Evolutionary conservation across 1,284 basidiomycete species (phyloP).

Genomic region (Boletus smithii): DNA sequence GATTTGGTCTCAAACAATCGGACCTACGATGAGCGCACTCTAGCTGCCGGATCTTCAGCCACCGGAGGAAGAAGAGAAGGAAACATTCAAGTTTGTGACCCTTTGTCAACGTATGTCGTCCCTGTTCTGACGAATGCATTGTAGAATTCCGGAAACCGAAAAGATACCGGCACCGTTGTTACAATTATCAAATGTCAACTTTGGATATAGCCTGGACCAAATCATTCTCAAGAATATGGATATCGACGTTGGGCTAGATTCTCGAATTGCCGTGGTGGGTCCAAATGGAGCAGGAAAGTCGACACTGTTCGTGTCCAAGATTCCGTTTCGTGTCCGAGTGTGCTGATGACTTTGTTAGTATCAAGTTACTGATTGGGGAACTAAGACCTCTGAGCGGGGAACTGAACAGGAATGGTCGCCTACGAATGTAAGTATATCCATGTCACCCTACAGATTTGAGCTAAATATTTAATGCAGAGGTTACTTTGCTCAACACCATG

Average conservation of each 20-base stretch:
- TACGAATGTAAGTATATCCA: constrained; percentile 66
- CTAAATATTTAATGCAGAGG: constrained; percentile 45
- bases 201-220: constrained; percentile 85
- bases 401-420: constrained; percentile 85
- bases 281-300: constrained; percentile 81
- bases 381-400: constrained; percentile 78
- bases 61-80: constrained; percentile 86
- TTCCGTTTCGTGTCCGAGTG: neutral
- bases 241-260: constrained; percentile 88
- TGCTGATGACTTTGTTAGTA: constrained; percentile 43
- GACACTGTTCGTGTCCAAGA: constrained; percentile 51
- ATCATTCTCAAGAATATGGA: constrained; percentile 80
- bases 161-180: constrained; percentile 97
- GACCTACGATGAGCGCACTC: neutral
- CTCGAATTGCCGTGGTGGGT: constrained; percentile 88
- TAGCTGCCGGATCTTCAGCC: constrained; percentile 90
- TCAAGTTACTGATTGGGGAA: constrained; percentile 94
- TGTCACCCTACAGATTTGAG: neutral
- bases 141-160: constrained; percentile 86
- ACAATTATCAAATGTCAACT: constrained; percentile 89
- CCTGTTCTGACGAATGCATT: constrained; percentile 2
- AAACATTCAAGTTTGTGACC: constrained; percentile 75
- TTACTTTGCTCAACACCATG: constrained; percentile 97
- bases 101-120: neutral
- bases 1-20: neutral